Evolutionary conservation across 2,329 filamentous ascomycete species (phyloP).

Genomic region (Nemania serpens): DNA sequence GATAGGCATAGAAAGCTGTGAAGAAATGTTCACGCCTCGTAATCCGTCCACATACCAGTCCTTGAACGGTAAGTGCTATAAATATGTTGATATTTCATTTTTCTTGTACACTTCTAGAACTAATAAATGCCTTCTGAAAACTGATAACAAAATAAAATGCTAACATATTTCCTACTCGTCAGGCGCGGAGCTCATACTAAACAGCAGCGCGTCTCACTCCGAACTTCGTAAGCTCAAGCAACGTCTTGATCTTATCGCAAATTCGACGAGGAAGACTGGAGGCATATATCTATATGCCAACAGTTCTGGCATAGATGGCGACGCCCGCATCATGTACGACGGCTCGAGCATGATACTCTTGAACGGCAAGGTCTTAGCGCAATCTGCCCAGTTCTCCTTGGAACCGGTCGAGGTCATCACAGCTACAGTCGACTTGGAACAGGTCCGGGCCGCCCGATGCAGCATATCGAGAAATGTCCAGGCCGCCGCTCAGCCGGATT

Average conservation of each 20-base stretch:
- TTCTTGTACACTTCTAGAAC: too few relatives aligned
- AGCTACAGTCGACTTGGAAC: constrained; percentile 13
- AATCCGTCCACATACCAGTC: background rate
- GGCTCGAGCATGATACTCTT: constrained; percentile 12
- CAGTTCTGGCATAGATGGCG: background rate
- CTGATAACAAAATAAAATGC: too few relatives aligned
- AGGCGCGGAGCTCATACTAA: constrained; percentile 50
- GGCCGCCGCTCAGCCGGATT: too few relatives aligned
- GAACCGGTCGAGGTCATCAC: constrained; percentile 9
- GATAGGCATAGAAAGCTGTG: background rate
- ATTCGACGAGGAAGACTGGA: constrained; percentile 60
- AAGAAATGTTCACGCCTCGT: background rate
- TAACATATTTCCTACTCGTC: too few relatives aligned
- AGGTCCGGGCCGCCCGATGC: background rate
- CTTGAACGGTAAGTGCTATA: too few relatives aligned
- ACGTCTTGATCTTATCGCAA: constrained; percentile 65
- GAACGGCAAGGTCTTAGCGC: constrained; percentile 9
- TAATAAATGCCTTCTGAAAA: too few relatives aligned
- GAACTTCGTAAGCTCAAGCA: constrained; percentile 64
- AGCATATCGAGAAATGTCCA: too few relatives aligned
- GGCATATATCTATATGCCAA: constrained; percentile 63
- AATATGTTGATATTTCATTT: too few relatives aligned
- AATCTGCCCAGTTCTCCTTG: constrained; percentile 14
- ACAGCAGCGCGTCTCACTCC: constrained; percentile 71
- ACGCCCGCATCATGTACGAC: background rate